Evolutionary conservation across 495 filamentous ascomycete species (phyloP).

Genomic region (Tuber melanosporum): DNA sequence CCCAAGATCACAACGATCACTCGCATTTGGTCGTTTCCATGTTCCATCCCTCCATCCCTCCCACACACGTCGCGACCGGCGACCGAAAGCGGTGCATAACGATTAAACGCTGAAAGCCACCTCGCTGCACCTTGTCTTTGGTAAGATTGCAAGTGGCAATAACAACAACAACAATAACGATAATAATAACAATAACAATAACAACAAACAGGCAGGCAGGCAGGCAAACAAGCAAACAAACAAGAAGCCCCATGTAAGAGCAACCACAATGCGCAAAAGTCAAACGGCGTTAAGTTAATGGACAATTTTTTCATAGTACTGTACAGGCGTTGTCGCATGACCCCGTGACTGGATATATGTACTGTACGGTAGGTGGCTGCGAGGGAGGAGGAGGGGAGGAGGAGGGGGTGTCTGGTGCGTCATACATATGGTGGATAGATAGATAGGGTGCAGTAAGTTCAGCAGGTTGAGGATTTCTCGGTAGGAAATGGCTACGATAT

Average conservation of each 20-base stretch:
- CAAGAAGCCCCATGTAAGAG: background rate
- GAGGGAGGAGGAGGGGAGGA: too few species aligned
- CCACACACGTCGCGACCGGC: background rate
- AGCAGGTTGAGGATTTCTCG: background rate
- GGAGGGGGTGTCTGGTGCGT: background rate
- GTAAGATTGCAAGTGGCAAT: background rate
- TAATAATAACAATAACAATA: background rate
- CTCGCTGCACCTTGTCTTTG: background rate
- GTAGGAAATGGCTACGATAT: background rate
- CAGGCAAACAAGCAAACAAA: background rate
- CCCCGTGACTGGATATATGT: background rate
- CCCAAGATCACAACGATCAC: background rate
- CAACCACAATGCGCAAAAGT: background rate
- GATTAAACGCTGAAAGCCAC: background rate
- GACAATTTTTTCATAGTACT: background rate
- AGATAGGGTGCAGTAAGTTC: background rate
- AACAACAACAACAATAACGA: background rate
- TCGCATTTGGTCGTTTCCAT: background rate
- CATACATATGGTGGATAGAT: background rate
- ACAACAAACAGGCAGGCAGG: background rate
- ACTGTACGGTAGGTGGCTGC: background rate
- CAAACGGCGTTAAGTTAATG: background rate
- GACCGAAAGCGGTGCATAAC: background rate
- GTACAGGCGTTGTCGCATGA: background rate
- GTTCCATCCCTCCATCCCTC: fast-evolving